Conservation (phyloP, 257 asterid species). For the Nicotiana attenuata region DNA sequence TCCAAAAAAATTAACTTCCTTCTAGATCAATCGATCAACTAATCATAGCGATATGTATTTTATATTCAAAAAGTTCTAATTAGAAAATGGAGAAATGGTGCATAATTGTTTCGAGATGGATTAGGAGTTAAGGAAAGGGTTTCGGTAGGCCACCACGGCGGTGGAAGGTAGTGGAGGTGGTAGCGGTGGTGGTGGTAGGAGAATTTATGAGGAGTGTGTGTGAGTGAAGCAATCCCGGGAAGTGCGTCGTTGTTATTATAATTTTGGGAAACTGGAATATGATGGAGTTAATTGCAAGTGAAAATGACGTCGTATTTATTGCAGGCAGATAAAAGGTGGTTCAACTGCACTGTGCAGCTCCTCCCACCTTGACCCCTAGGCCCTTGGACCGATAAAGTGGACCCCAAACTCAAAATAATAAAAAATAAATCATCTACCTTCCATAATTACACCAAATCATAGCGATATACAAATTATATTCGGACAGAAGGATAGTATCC, state of each 20-base stretch:
- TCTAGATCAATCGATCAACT: not conserved
- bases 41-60: not conserved
- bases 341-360: constrained; percentile 4
- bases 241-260: constrained; percentile 27
- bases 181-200: constrained; percentile 10
- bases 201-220: constrained; percentile 22
- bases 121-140: constrained; percentile 35
- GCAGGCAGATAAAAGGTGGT: not conserved
- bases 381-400: not conserved
- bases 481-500: no score
- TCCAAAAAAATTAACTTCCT: not conserved
- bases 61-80: not conserved
- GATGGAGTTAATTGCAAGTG: constrained; percentile 24
- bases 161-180: constrained; percentile 1
- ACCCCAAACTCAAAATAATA: not conserved
- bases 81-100: not conserved
- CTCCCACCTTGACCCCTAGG: not conserved
- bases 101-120: constrained; percentile 19
- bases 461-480: no score
- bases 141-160: not conserved
- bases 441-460: not conserved
- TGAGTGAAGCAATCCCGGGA: constrained; percentile 53
- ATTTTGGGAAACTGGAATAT: not conserved
- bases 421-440: not conserved
- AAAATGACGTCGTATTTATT: constrained; percentile 44